A percentile compares a stretch with the other conserved stretches of the same genome.
These are phyloP conservation scores for Colletotrichum sp. DNA, from an alignment of 2,329 filamentous ascomycete species.

Conservation along the genomic window DNA sequence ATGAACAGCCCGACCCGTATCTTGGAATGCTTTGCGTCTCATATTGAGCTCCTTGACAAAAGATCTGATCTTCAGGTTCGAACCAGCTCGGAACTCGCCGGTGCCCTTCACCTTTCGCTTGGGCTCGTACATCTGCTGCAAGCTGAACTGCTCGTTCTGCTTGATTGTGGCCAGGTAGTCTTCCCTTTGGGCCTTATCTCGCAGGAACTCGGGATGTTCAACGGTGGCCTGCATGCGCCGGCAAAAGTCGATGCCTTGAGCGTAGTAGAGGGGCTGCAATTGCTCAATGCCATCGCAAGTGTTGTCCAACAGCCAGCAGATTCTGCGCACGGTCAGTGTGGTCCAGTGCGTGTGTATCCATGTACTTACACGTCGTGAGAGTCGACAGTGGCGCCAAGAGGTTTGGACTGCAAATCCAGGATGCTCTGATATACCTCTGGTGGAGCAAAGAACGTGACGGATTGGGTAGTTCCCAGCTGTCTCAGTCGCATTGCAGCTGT, in stretches of 20 bases:
- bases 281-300: slow-evolving; percentile 66
- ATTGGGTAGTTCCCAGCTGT: slow-evolving; percentile 61
- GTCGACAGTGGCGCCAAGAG: slow-evolving; percentile 31
- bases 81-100: slow-evolving; percentile 22
- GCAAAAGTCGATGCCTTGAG: slow-evolving; percentile 68
- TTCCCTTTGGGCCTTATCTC: slow-evolving; percentile 33
- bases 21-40: slow-evolving; percentile 32
- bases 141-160: slow-evolving; percentile 59
- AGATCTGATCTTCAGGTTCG: slow-evolving; percentile 23
- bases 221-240: slow-evolving; percentile 54
- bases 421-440: slow-evolving; percentile 69
- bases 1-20: slow-evolving; percentile 47
- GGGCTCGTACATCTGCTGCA: slow-evolving; percentile 62
- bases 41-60: slow-evolving; percentile 37
- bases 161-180: slow-evolving; percentile 45
- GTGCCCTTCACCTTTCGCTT: slow-evolving; percentile 20
- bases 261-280: slow-evolving; percentile 60
- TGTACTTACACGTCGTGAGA: slow-evolving; percentile 51
- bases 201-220: slow-evolving; percentile 46
- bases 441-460: slow-evolving; percentile 59
- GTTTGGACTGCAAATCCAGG: slow-evolving; percentile 45
- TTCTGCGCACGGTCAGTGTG: not conserved
- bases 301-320: slow-evolving; percentile 66
- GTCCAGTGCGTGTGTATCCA: not conserved
- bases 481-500: slow-evolving; percentile 70